These are phyloP conservation scores for Chytriomyces hyalinus DNA, from an alignment of 192 early-diverging fungal genomes.

Conservation along the genomic window DNA sequence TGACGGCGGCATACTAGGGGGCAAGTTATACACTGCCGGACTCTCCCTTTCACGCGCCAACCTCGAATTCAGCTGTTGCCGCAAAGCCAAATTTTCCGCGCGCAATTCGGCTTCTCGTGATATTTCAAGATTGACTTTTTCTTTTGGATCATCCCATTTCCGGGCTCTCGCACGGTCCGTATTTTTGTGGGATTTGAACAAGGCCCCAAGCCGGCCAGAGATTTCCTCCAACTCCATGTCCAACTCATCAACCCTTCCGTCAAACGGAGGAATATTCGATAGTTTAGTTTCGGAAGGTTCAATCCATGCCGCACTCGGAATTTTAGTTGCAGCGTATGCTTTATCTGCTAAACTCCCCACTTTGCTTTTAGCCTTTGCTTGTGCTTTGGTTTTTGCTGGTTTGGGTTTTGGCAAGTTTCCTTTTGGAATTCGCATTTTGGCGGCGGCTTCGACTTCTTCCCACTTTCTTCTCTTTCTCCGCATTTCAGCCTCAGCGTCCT, in stretches of 20 bases:
- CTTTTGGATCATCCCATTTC: neutral
- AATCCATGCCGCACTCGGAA: neutral
- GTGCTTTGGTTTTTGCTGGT: neutral
- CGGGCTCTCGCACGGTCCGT: neutral
- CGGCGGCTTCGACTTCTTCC: slow-evolving; percentile 25
- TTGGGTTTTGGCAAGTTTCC: neutral
- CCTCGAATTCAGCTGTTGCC: slow-evolving; percentile 4
- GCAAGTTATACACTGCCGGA: too few species aligned
- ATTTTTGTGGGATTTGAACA: neutral
- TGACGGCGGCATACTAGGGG: too few species aligned
- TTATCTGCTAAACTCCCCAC: neutral
- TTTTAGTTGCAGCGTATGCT: neutral
- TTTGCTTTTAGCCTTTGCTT: neutral
- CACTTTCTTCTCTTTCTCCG: slow-evolving; percentile 20
- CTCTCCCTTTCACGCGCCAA: neutral
- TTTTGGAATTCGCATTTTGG: slow-evolving; percentile 23
- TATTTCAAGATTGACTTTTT: neutral
- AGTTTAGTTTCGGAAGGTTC: neutral
- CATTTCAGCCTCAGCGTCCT: slow-evolving; percentile 17
- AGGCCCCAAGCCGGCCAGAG: neutral
- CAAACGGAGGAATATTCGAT: neutral
- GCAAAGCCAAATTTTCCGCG: slow-evolving; percentile 20
- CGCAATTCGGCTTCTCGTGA: slow-evolving; percentile 16
- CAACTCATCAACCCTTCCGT: neutral
- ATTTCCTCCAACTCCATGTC: slow-evolving; percentile 6